phyloP scores from a whole-genome alignment of 371 early-diverging fungal species.

The Lichtheimia ramosa region DNA sequence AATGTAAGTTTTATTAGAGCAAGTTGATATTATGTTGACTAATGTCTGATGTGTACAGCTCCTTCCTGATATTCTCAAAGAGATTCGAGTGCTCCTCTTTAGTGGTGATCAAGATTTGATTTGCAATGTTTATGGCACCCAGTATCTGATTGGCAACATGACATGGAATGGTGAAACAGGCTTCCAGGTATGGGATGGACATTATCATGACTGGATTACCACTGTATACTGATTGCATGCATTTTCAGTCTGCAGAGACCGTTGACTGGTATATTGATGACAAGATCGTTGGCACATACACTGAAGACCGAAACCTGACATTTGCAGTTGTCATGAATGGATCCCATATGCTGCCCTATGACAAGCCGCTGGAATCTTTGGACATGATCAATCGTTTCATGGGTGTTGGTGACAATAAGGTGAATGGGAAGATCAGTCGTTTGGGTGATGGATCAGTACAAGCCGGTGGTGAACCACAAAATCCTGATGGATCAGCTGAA shows the following conservation, averaged over 20 bases:
- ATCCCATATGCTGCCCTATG: slow-evolving; percentile 85
- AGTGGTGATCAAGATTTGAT: slow-evolving; percentile 86
- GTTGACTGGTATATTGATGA: slow-evolving; percentile 62
- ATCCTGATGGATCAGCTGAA: neutral
- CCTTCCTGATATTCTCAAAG: slow-evolving; percentile 55
- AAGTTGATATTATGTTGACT: too few relatives aligned
- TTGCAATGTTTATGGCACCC: slow-evolving; percentile 77
- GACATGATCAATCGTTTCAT: slow-evolving; percentile 81
- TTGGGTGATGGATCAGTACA: slow-evolving; percentile 20
- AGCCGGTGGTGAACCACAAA: slow-evolving; percentile 6
- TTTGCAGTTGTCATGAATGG: slow-evolving; percentile 69
- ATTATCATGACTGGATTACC: neutral
- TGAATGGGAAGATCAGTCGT: slow-evolving; percentile 31
- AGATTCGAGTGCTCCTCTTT: slow-evolving; percentile 52
- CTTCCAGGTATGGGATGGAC: slow-evolving; percentile 49
- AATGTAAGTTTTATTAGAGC: slow-evolving; percentile 24
- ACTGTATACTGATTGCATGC: neutral
- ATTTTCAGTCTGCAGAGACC: slow-evolving; percentile 16
- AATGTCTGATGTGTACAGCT: slow-evolving; percentile 16
- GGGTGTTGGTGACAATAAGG: slow-evolving; percentile 45
- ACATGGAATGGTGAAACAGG: slow-evolving; percentile 77
- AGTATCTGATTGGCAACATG: slow-evolving; percentile 67
- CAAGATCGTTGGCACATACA: slow-evolving; percentile 54
- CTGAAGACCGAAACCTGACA: slow-evolving; percentile 66
- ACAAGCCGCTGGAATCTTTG: slow-evolving; percentile 60